Conservation (phyloP, 2,329 filamentous ascomycete genomes). For the Cercospora sojina region DNA sequence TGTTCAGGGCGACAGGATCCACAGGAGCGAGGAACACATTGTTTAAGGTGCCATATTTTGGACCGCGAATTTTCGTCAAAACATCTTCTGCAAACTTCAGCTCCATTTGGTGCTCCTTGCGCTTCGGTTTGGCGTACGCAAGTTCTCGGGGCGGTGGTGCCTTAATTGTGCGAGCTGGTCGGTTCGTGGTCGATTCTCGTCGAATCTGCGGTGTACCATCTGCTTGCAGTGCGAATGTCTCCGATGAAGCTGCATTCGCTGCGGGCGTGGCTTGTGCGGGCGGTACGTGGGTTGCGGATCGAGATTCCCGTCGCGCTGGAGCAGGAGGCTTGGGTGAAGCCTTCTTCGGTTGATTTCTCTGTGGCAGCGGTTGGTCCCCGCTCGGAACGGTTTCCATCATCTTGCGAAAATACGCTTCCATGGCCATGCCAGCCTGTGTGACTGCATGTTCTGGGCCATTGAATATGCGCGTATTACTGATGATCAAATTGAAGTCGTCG, state of each 20-base stretch:
- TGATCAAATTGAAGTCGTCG: conserved; percentile 72
- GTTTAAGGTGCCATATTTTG: conserved; percentile 67
- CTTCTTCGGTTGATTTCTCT: conserved; percentile 46
- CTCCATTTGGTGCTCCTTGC: conserved; percentile 84
- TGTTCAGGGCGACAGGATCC: conserved; percentile 89
- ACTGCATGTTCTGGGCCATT: conserved; percentile 78
- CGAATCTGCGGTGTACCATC: conserved; percentile 79
- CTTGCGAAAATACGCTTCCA: conserved; percentile 60
- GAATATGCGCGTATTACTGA: conserved; percentile 75
- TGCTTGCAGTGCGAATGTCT: conserved; percentile 72
- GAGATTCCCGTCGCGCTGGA: conserved; percentile 36
- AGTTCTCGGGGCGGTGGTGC: conserved; percentile 87
- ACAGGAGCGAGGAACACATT: conserved; percentile 79
- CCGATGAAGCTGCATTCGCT: conserved; percentile 47
- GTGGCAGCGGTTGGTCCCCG: conserved; percentile 57
- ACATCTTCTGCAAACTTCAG: conserved; percentile 86
- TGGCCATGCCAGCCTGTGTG: conserved; percentile 63
- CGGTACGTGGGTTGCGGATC: conserved; percentile 23
- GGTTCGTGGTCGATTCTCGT: conserved; percentile 77
- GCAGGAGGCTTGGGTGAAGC: conserved; percentile 33
- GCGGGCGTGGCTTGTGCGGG: conserved; percentile 40
- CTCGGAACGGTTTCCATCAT: conserved; percentile 61
- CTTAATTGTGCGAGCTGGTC: conserved; percentile 91
- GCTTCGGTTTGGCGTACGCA: conserved; percentile 87
- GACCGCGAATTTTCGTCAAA: conserved; percentile 72